Conservation (phyloP, 2,329 filamentous ascomycete species). For the Penicillium italicum region DNA sequence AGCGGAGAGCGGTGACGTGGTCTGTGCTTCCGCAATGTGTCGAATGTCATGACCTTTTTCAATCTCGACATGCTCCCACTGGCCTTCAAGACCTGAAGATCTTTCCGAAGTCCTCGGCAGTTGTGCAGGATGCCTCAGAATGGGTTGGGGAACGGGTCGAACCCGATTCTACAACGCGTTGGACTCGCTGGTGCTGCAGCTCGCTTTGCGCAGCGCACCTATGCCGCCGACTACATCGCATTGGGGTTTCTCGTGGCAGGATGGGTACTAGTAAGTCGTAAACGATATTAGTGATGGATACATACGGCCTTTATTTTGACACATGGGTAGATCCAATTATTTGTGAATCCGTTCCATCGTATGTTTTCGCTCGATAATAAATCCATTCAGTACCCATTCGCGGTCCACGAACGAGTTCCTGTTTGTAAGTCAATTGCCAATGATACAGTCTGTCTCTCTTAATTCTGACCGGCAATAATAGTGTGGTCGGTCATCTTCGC, state of each 20-base stretch:
- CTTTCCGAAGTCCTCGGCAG: background rate
- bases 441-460: background rate
- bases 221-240: constrained; percentile 84
- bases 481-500: constrained; percentile 76
- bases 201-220: constrained; percentile 64
- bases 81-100: constrained; percentile 10
- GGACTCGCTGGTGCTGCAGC: constrained; percentile 48
- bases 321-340: constrained; percentile 56
- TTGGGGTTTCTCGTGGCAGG: constrained; percentile 65
- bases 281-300: background rate
- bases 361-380: constrained; percentile 89
- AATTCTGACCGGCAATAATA: constrained; percentile 7
- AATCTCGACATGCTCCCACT: constrained; percentile 1
- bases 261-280: constrained; percentile 46
- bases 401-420: constrained; percentile 76
- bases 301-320: background rate
- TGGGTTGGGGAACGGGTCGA: constrained; percentile 24
- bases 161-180: constrained; percentile 22
- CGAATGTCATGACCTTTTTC: background rate
- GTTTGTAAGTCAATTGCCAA: constrained; percentile 54
- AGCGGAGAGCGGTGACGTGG: constrained; percentile 12
- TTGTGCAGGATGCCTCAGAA: constrained; percentile 28
- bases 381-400: constrained; percentile 80
- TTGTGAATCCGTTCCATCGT: constrained; percentile 83
- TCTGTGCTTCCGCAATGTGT: constrained; percentile 16